Evolutionary conservation across 129 eudicot genomes (phyloP).

Genomic region (Silybum marianum): DNA sequence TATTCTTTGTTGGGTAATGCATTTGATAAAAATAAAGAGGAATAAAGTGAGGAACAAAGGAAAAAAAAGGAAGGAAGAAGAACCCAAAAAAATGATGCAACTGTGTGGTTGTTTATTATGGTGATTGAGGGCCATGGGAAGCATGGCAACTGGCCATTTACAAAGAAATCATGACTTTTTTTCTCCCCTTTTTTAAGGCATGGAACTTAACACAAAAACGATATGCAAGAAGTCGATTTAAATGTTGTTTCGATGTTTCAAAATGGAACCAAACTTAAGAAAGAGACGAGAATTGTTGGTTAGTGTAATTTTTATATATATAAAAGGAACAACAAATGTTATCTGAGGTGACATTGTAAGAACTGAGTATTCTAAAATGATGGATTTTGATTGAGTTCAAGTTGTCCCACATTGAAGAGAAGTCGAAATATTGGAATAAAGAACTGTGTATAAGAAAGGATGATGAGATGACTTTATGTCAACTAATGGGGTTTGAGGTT

Average conservation of each 20-base stretch:
- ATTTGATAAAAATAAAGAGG: constrained; percentile 12
- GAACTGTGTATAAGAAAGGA: no score
- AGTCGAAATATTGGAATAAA: no score
- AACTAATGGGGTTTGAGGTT: no score
- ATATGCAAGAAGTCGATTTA: background rate
- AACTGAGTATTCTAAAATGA: no score
- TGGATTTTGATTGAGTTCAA: no score
- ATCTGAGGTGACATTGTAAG: no score
- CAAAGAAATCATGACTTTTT: constrained; percentile 34
- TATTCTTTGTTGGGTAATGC: constrained; percentile 23
- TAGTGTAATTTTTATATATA: background rate
- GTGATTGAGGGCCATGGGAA: constrained; percentile 40
- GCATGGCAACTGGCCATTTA: constrained; percentile 37
- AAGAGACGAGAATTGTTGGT: background rate
- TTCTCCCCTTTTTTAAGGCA: background rate
- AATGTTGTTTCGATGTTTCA: background rate
- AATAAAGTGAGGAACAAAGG: constrained; percentile 15
- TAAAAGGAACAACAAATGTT: no score
- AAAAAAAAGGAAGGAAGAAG: background rate
- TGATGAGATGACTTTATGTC: no score
- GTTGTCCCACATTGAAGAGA: no score
- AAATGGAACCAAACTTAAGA: background rate
- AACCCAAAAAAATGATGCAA: constrained; percentile 20
- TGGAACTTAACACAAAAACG: background rate
- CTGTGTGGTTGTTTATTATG: constrained; percentile 1